Evolutionary conservation across 148 eudicot species (phyloP).

Genomic region (Vaccinium macrocarpon): DNA sequence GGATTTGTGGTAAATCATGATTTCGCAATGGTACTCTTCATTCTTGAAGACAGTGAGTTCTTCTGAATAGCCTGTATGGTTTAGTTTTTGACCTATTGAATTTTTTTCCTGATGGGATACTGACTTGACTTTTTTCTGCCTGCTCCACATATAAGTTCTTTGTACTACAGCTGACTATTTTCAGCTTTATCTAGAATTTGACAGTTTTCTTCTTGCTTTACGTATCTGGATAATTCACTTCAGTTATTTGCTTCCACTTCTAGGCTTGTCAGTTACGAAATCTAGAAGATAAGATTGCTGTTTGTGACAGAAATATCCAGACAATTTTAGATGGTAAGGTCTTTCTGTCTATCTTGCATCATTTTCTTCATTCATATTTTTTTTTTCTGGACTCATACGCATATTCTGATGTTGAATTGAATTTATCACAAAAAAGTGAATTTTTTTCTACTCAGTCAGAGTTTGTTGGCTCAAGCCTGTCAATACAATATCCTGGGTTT

Average conservation of each 20-base stretch:
- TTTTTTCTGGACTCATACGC: background rate
- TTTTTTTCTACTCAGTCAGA: background rate
- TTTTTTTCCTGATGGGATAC: background rate
- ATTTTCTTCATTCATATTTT: background rate
- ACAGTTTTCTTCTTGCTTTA: background rate
- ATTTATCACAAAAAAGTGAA: background rate
- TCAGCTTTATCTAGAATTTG: background rate
- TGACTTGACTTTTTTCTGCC: background rate
- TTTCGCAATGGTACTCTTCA: background rate
- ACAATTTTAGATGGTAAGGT: constrained; percentile 45
- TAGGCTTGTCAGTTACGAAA: constrained; percentile 44
- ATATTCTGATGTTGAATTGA: background rate
- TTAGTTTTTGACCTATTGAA: background rate
- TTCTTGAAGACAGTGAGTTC: background rate
- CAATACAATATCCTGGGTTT: background rate
- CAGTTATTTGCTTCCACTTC: constrained; percentile 13
- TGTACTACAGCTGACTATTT: background rate
- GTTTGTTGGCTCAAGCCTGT: background rate
- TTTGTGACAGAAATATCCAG: constrained; percentile 46
- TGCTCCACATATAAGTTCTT: background rate
- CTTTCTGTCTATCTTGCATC: constrained; percentile 14
- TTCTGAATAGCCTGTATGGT: background rate
- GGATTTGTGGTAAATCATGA: background rate
- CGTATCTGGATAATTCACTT: background rate
- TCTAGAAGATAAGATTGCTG: constrained; percentile 44